These are phyloP conservation scores for Pelargonium fulgidum DNA, from an alignment of 441 rosid genomes.

Conservation along the genomic window DNA sequence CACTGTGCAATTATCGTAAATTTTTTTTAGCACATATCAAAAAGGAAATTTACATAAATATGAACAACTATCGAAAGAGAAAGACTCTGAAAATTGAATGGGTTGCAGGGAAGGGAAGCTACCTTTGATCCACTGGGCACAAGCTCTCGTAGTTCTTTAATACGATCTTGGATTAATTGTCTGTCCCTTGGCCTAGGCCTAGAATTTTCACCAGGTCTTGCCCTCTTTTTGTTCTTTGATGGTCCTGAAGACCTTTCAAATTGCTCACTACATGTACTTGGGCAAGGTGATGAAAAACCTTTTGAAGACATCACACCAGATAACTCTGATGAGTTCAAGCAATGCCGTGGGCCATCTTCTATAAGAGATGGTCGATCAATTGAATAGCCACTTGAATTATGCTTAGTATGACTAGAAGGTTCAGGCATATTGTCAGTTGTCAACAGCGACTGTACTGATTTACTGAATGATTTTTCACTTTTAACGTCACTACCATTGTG, in stretches of 20 bases:
- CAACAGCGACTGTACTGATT: conserved; percentile 46
- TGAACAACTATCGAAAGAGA: conserved; percentile 15
- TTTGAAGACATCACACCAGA: conserved; percentile 58
- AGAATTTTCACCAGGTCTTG: conserved; percentile 75
- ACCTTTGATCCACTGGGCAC: conserved; percentile 97
- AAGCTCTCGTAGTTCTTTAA: conserved; percentile 89
- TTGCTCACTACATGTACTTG: conserved; percentile 57
- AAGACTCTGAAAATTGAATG: conserved; percentile 13
- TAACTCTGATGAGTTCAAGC: conserved; percentile 50
- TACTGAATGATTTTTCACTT: conserved; percentile 48
- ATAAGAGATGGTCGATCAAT: conserved; percentile 38
- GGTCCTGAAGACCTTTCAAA: conserved; percentile 55
- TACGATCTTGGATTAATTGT: conserved; percentile 91
- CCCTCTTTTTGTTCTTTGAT: conserved; percentile 63
- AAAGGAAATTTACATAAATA: conserved; percentile 12
- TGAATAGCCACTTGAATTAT: conserved; percentile 39
- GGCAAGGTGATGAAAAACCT: conserved; percentile 67
- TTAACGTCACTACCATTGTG: conserved; percentile 40
- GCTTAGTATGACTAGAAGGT: conserved; percentile 41
- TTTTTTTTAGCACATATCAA: conserved; percentile 29
- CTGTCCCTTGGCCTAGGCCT: conserved; percentile 96
- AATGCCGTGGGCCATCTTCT: conserved; percentile 39
- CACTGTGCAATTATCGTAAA: conserved; percentile 64
- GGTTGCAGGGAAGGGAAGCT: conserved; percentile 27
- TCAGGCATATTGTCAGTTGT: conserved; percentile 44